phyloP scores from a whole-genome alignment of 257 asterid genomes.

The Solanum bukasovii region DNA sequence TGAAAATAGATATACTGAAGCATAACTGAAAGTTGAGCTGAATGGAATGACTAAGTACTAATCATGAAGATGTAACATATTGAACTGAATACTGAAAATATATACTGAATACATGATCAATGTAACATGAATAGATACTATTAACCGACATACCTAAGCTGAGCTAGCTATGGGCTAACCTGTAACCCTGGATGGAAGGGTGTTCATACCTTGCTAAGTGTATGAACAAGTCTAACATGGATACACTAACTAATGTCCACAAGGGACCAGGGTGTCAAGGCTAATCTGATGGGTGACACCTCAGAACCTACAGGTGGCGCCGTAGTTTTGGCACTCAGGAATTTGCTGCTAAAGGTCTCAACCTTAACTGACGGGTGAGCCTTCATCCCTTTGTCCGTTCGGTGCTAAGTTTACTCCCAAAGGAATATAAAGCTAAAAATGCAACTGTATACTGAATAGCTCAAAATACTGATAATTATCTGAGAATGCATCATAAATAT shows the following conservation, averaged over 20 bases:
- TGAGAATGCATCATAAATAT: background rate
- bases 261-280: background rate
- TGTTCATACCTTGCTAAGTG: background rate
- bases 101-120: too few species aligned
- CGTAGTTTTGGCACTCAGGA: background rate
- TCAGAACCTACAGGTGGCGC: too few species aligned
- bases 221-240: background rate
- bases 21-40: too few species aligned
- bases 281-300: background rate
- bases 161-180: background rate
- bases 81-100: too few species aligned
- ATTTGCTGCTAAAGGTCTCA: background rate
- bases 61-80: too few species aligned
- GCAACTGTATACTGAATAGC: too few species aligned
- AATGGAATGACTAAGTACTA: background rate
- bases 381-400: background rate
- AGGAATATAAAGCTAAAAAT: background rate
- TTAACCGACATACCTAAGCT: background rate
- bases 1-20: too few species aligned
- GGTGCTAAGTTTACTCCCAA: background rate
- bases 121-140: background rate
- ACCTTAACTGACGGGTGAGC: background rate
- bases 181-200: background rate
- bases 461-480: background rate
- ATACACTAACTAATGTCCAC: background rate